Base-by-base conservation (phyloP, 139 green algal genomes). In the Monoraphidium neglectum region DNA sequence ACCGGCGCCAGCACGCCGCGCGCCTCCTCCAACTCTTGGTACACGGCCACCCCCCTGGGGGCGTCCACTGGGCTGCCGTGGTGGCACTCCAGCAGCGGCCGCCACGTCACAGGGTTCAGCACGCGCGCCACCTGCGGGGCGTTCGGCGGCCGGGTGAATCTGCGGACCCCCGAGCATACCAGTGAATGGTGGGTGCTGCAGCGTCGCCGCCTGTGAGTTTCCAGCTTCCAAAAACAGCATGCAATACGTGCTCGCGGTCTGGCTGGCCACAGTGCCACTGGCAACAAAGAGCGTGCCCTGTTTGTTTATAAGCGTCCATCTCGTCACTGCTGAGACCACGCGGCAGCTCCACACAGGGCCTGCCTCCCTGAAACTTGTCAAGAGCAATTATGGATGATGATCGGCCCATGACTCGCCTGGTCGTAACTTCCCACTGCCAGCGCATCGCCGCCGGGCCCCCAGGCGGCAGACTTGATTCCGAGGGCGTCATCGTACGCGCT, bases 341-440 rank as follows among this genome's bases (percentile, higher is more conserved):
- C n/a, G n/a, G n/a, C n/a, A n/a, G n/a, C n/a, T n/a, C n/a, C n/a
- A n/a, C n/a, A n/a, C n/a, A n/a, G n/a, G n/a, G n/a, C n/a, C n/a
- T n/a, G n/a, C n/a, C n/a, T n/a, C n/a, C n/a, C n/a, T n/a, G n/a
- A n/a, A n/a, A n/a, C n/a, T n/a, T n/a, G n/a, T n/a, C n/a, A n/a
- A n/a, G n/a, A n/a, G n/a, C n/a, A n/a, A n/a, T n/a, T n/a, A n/a
- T n/a, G n/a, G n/a, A n/a, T n/a, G n/a, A n/a, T n/a, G n/a, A n/a
- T n/a, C n/a, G n/a, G n/a, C n/a, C n/a, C n/a, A n/a, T n/a, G n/a
- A n/a, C n/a, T n/a, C 54, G 83, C 89, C 80, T 92, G 78, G 65
- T 95, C 90, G 70, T 87, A 94, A 61, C 83, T 91, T 16, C 93
- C 93, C 26, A 95, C 69, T 32, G 90, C 88, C 23, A 97, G 84